Base-by-base conservation (phyloP, 2,329 filamentous ascomycete genomes). In the Penicillium sp. region DNA sequence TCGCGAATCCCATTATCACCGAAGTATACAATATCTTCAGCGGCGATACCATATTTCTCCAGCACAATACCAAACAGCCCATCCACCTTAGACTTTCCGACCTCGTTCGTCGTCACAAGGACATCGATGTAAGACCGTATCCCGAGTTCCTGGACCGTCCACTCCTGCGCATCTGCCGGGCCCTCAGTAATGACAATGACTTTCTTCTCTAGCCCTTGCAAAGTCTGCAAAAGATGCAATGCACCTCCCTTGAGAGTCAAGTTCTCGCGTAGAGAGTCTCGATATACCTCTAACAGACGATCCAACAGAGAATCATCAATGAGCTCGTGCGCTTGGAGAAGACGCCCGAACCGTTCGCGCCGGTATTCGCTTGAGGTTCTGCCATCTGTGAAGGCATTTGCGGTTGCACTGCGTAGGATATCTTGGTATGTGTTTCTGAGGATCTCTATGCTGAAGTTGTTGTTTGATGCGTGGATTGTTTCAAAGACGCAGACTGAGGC, bases 181-280 rank as follows among this genome's bases (percentile, higher is more conserved):
- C 80, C 79, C 61, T 82, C 80, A 0, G 79, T 81, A 0, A 82
- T 71, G 19, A 82, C 62, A 0, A 72, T 70, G 4, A 81, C 68
- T n/a, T 72, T 78, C 61, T 78, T 78, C 0, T 72, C 72, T 0
- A 68, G 60, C 0, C 33, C 12, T 50, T 72, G 75, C 3, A 81
- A 61, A 1, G 61, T 63, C 6, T 62, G 35, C 0, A 82, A 63
- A 1, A 82, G 61, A 0, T 67, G 52, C 3, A 74, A 15, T 0
- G 75, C 76, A 0, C 78, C 78, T 1, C 60, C 31, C 50, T 81
- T 80, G 0, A 75, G 67, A 15, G 66, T 56, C 1, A 80, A 56
- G 2, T 68, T 52, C 6, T 50, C 50, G 4, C 45, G 23, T 13
- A 69, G 46, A 17, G 41, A 53, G 0, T 37, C 49, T n/a, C 56